Conservation (phyloP, 2,329 filamentous ascomycete genomes). For the Hypoxylon sp. region DNA sequence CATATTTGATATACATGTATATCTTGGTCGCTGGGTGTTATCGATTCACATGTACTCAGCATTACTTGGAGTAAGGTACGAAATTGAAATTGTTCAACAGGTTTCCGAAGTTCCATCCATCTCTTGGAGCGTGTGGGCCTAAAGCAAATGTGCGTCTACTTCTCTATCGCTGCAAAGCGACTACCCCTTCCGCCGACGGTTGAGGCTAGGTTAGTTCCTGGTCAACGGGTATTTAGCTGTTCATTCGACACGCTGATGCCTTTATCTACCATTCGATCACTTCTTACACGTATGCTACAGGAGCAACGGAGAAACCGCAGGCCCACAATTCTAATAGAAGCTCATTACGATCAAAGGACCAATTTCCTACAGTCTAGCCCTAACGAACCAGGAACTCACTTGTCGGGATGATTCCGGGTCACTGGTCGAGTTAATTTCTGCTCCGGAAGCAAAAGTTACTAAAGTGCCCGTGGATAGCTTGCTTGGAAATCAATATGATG, state of each 20-base stretch:
- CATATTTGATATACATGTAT: conserved; percentile 35
- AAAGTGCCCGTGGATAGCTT: neutral
- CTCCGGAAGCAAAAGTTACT: conserved; percentile 3
- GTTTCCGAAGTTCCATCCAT: neutral
- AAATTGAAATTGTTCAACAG: conserved; percentile 37
- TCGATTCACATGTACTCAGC: conserved; percentile 34
- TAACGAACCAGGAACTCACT: neutral
- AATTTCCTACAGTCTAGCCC: neutral
- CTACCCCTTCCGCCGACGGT: neutral
- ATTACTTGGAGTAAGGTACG: conserved; percentile 31
- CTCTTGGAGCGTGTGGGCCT: neutral
- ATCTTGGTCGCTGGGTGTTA: conserved; percentile 23
- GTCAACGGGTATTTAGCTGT: neutral
- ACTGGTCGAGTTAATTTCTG: neutral
- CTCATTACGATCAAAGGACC: neutral
- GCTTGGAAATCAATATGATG: conserved; percentile 1
- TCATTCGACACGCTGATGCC: neutral
- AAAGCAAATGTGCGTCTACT: neutral
- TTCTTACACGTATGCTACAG: neutral
- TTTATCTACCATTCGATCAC: neutral
- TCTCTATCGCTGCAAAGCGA: neutral
- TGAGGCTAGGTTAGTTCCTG: too few species aligned
- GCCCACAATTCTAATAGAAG: neutral
- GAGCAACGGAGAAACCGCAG: neutral
- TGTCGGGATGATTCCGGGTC: neutral